phyloP scores from a whole-genome alignment of 345 rosid species.

The Geranium rotundifolium region DNA sequence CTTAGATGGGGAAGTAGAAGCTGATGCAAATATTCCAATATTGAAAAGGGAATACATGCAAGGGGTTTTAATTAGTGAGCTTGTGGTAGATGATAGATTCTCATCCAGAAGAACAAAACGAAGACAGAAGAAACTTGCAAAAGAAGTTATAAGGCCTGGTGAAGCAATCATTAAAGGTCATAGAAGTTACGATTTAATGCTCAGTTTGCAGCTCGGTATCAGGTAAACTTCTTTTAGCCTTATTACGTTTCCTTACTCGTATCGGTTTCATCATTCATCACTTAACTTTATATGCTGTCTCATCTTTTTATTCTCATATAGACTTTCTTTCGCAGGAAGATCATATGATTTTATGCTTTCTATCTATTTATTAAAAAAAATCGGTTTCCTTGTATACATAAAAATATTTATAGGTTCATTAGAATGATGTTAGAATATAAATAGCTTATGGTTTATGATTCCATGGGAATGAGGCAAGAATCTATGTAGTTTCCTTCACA shows the following conservation, averaged over 20 bases:
- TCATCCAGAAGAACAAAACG: constrained; percentile 72
- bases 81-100: constrained; percentile 59
- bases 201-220: constrained; percentile 91
- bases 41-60: constrained; percentile 96
- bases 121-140: constrained; percentile 52
- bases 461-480: constrained; percentile 1
- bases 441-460: neutral
- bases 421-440: neutral
- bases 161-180: constrained; percentile 95
- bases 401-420: neutral
- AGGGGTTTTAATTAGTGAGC: constrained; percentile 87
- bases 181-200: constrained; percentile 94
- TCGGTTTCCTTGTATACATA: neutral
- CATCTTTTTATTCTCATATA: neutral
- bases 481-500: neutral
- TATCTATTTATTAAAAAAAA: no score
- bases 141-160: constrained; percentile 84
- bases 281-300: neutral
- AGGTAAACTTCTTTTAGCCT: constrained; percentile 29
- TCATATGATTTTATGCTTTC: neutral
- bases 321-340: neutral
- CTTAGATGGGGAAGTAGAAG: constrained; percentile 28
- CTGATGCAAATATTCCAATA: constrained; percentile 37
- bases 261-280: neutral
- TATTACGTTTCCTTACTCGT: neutral